These are phyloP conservation scores for Lagenidium giganteum DNA, from an alignment of 352 stramenopile genomes.

Conservation along the genomic window DNA sequence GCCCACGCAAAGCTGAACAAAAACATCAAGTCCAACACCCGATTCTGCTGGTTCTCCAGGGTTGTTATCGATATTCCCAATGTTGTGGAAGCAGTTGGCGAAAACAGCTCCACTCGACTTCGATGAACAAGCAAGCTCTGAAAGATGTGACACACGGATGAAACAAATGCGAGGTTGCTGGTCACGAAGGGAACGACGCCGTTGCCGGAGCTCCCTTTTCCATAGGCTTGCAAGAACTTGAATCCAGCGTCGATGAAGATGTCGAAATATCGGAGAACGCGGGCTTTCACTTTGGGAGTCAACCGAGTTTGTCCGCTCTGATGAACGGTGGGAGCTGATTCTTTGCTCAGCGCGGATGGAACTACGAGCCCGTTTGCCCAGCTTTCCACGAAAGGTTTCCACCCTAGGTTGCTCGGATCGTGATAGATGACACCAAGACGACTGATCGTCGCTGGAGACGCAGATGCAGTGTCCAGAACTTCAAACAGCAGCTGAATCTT, in stretches of 20 bases:
- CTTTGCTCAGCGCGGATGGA: conserved; percentile 7
- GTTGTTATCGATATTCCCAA: conserved; percentile 10
- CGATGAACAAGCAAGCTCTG: no score
- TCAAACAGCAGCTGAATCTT: conserved; percentile 93
- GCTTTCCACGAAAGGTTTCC: conserved; percentile 53
- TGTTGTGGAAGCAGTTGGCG: neutral
- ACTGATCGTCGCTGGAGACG: conserved; percentile 90
- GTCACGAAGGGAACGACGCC: no score
- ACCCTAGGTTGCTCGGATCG: conserved; percentile 48
- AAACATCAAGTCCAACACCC: conserved; percentile 61
- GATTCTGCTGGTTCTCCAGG: conserved; percentile 38
- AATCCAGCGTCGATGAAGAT: conserved; percentile 53
- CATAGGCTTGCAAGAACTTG: conserved; percentile 32
- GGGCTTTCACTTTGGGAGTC: conserved; percentile 26
- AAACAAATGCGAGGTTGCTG: no score
- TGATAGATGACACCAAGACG: conserved; percentile 91
- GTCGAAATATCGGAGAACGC: conserved; percentile 54
- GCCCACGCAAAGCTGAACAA: conserved; percentile 71
- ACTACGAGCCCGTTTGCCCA: conserved; percentile 44
- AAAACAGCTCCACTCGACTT: no score
- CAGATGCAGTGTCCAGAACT: conserved; percentile 85
- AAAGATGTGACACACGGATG: no score
- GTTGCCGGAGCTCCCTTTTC: no score
- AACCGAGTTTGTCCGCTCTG: no score
- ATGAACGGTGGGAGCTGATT: neutral